phyloP scores from a whole-genome alignment of 257 asterid species.

The Salvia splendens region DNA sequence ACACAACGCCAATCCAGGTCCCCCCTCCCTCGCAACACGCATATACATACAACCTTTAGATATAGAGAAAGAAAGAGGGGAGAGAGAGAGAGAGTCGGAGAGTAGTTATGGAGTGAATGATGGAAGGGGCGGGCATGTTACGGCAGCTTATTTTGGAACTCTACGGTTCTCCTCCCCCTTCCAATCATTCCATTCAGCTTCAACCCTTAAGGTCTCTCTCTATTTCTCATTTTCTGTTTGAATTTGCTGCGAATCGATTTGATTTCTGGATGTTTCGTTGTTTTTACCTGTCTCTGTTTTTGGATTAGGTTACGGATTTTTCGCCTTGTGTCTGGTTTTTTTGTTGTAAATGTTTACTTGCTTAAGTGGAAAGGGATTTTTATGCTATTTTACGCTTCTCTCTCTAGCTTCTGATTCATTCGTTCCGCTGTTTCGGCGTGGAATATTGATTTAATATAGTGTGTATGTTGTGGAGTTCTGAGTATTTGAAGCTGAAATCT shows the following conservation, averaged over 20 bases:
- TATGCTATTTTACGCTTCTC: background rate
- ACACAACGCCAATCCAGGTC: background rate
- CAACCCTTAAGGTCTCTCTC: conserved; percentile 53
- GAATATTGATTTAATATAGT: background rate
- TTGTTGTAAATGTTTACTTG: background rate
- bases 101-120: conserved; percentile 51
- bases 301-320: conserved; percentile 8
- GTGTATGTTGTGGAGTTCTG: conserved; percentile 9
- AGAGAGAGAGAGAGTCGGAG: conserved; percentile 20
- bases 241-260: background rate
- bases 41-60: conserved; percentile 34
- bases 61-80: conserved; percentile 27
- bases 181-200: conserved; percentile 55
- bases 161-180: conserved; percentile 64
- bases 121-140: conserved; percentile 77
- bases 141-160: conserved; percentile 76
- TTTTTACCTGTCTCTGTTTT: background rate
- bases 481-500: background rate
- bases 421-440: conserved; percentile 12
- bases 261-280: background rate
- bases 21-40: conserved; percentile 20
- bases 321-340: background rate
- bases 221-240: background rate
- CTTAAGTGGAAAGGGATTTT: conserved; percentile 7
- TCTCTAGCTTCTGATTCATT: conserved; percentile 17